Conservation (phyloP, 352 stramenopile genomes). For the Blastocystis sp. region DNA sequence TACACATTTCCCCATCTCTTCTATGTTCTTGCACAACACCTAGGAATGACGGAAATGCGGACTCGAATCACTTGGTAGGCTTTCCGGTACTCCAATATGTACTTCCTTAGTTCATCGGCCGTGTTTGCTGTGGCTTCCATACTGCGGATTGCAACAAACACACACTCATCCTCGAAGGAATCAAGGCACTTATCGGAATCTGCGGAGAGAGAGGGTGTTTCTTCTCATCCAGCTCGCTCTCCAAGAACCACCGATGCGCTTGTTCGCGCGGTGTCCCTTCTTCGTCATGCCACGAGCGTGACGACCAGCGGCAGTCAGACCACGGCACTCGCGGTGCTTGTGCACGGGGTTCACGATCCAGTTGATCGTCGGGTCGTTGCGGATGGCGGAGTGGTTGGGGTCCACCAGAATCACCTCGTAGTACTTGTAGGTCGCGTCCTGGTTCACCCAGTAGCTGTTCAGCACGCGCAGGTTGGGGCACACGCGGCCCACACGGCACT, state of each 20-base stretch:
- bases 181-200: constrained; percentile 87
- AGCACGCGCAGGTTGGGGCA: constrained; percentile 96
- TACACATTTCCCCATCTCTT: neutral
- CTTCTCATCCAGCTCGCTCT: constrained; percentile 94
- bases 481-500: constrained; percentile 94
- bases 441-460: constrained; percentile 99
- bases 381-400: constrained; percentile 92
- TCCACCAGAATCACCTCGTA: constrained; percentile 99
- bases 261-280: constrained; percentile 96
- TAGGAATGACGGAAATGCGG: neutral
- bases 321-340: constrained; percentile 97
- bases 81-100: neutral
- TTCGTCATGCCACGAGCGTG: constrained; percentile 93
- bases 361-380: constrained; percentile 97
- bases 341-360: constrained; percentile 98
- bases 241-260: constrained; percentile 93
- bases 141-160: constrained; percentile 18
- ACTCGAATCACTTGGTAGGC: neutral
- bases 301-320: constrained; percentile 94
- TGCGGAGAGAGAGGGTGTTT: constrained; percentile 94
- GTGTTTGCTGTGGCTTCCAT: neutral
- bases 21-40: neutral
- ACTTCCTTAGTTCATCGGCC: neutral
- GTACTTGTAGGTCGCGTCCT: constrained; percentile 99
- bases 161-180: neutral